These are phyloP conservation scores for Suillus occidentalis DNA, from an alignment of 768 basidiomycete species.

Conservation along the genomic window DNA sequence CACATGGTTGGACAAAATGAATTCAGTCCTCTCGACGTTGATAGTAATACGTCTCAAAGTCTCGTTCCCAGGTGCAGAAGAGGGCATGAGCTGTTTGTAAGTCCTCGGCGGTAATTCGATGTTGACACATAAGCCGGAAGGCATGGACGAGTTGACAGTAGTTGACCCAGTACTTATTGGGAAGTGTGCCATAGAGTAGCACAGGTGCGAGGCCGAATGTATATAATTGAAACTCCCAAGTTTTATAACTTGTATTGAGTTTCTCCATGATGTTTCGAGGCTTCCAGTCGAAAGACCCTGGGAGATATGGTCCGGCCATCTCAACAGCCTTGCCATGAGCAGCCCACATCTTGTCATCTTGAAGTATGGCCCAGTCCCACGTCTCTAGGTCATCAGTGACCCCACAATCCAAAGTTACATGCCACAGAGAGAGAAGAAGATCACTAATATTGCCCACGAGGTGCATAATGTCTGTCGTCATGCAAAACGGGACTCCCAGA, in stretches of 20 bases:
- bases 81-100: conserved; percentile 14
- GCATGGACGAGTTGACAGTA: conserved; percentile 24
- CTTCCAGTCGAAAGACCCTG: conserved; percentile 20
- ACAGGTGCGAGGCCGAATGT: conserved; percentile 18
- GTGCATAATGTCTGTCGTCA: conserved; percentile 46
- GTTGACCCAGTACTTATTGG: conserved; percentile 15
- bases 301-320: conserved; percentile 10
- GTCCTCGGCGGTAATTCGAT: conserved; percentile 14
- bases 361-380: conserved; percentile 36
- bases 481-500: conserved; percentile 35
- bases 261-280: conserved; percentile 28
- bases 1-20: conserved; percentile 30
- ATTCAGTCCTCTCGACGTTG: conserved; percentile 21
- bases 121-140: conserved; percentile 23
- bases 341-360: conserved; percentile 15
- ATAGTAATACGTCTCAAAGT: conserved; percentile 32
- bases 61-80: conserved; percentile 24
- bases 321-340: conserved; percentile 18
- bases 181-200: conserved; percentile 18
- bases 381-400: conserved; percentile 17
- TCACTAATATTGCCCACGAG: conserved; percentile 29
- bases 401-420: conserved; percentile 16
- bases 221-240: conserved; percentile 25
- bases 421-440: conserved; percentile 25
- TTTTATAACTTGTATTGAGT: conserved; percentile 30